A percentile compares a stretch with the other conserved stretches of the same genome.
phyloP scores from a whole-genome alignment of 306 rosid genomes.

The Comarum palustre region DNA sequence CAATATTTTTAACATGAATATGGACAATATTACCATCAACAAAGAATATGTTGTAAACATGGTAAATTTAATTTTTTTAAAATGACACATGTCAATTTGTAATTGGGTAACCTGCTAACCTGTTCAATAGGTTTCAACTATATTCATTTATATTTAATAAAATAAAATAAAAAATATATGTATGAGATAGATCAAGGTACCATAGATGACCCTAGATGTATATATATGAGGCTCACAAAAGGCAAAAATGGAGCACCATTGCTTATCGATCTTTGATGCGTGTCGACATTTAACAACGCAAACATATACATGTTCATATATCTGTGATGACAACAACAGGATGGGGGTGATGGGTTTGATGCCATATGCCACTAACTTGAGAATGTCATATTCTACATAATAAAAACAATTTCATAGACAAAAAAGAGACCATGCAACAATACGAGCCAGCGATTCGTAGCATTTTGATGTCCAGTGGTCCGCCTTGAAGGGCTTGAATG shows the following conservation, averaged over 20 bases:
- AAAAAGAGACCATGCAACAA: slow-evolving; percentile 8
- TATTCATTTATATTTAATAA: too few relatives aligned
- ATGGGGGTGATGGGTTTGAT: slow-evolving; percentile 11
- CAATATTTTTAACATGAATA: too few relatives aligned
- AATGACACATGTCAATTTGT: too few relatives aligned
- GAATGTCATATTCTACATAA: not conserved
- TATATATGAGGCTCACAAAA: not conserved
- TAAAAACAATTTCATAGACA: not conserved
- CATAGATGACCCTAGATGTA: too few relatives aligned
- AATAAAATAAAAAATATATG: too few relatives aligned
- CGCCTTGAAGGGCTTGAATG: slow-evolving; percentile 3
- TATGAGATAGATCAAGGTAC: too few relatives aligned
- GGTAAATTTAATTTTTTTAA: too few relatives aligned
- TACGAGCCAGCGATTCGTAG: slow-evolving; percentile 5
- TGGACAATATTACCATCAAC: too few relatives aligned
- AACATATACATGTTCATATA: not conserved
- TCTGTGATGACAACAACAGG: not conserved
- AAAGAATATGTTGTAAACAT: too few relatives aligned
- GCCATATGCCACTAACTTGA: not conserved
- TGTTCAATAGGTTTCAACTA: too few relatives aligned
- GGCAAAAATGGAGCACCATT: not conserved
- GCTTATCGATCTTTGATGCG: not conserved
- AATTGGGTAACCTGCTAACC: too few relatives aligned
- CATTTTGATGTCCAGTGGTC: slow-evolving; percentile 8
- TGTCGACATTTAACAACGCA: not conserved